Percentiles rank a stretch among this genome's conserved stretches.
These are phyloP conservation scores for Aspergillus melleus DNA, from an alignment of 2,329 filamentous ascomycete species.

Conservation along the genomic window DNA sequence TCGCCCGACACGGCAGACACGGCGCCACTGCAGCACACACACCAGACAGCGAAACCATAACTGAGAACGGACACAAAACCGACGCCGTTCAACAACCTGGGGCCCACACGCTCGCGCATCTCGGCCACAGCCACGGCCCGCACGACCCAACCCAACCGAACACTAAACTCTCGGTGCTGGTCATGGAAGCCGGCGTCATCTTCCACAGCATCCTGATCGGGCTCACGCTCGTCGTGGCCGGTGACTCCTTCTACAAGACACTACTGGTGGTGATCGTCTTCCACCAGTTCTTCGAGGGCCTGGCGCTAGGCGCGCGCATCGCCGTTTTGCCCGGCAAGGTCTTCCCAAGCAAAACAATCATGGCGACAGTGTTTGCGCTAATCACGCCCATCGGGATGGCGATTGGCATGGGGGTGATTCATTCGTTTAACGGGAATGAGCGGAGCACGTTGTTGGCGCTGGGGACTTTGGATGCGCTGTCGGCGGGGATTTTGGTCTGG, in stretches of 20 bases:
- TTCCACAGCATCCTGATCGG: constrained; percentile 68
- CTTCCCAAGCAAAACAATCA: constrained; percentile 51
- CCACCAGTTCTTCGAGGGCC: constrained; percentile 76
- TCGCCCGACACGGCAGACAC: constrained; percentile 22
- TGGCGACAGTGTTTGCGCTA: constrained; percentile 65
- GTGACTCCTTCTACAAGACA: constrained; percentile 53
- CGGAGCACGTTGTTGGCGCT: constrained; percentile 67
- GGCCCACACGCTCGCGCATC: constrained; percentile 20
- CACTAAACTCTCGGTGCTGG: constrained; percentile 62
- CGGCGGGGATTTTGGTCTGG: constrained; percentile 76
- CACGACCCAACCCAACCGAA: constrained; percentile 33
- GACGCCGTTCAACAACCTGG: neutral
- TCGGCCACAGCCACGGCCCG: constrained; percentile 36
- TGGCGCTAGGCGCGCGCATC: constrained; percentile 71
- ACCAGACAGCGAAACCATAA: neutral
- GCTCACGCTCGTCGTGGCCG: constrained; percentile 46
- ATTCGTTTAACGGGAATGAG: constrained; percentile 72
- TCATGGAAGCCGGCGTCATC: constrained; percentile 72
- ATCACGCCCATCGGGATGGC: constrained; percentile 79
- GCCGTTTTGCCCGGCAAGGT: constrained; percentile 51
- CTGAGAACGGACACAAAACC: neutral
- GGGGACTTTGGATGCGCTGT: constrained; percentile 71
- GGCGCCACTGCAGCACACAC: neutral
- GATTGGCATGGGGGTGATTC: constrained; percentile 71
- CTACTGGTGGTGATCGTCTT: constrained; percentile 68